A percentile compares a stretch with the other conserved stretches of the same genome.
These are phyloP conservation scores for Boletus rufocinnamomeus DNA, from an alignment of 768 basidiomycete genomes.

Conservation along the genomic window DNA sequence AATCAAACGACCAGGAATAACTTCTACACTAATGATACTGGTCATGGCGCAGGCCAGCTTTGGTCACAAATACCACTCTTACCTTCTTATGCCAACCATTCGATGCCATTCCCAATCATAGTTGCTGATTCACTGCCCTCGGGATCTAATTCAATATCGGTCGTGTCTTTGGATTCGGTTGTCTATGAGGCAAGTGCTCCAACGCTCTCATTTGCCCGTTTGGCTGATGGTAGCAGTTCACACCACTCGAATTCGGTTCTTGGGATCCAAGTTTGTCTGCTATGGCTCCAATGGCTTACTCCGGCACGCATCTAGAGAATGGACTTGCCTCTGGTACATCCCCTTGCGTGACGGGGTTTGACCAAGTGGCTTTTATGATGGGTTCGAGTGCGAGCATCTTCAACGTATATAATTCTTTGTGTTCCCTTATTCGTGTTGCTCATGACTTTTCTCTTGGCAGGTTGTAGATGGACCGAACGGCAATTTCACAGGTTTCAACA, in stretches of 20 bases:
- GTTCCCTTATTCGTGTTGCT: neutral
- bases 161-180: conserved; percentile 42
- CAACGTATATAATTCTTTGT: conserved; percentile 42
- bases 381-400: conserved; percentile 74
- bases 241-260: conserved; percentile 69
- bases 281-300: conserved; percentile 60
- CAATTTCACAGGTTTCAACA: conserved; percentile 31
- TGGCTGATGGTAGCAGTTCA: conserved; percentile 42
- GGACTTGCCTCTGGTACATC: conserved; percentile 56
- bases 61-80: conserved; percentile 60
- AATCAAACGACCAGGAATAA: conserved; percentile 60
- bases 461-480: conserved; percentile 45
- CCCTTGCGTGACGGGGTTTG: conserved; percentile 72
- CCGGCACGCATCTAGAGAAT: conserved; percentile 64
- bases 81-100: conserved; percentile 49
- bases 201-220: conserved; percentile 10
- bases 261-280: conserved; percentile 74
- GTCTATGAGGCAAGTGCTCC: conserved; percentile 56
- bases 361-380: conserved; percentile 74
- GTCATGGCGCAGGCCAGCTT: conserved; percentile 73
- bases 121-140: conserved; percentile 55
- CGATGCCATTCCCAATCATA: conserved; percentile 69
- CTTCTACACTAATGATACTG: conserved; percentile 58
- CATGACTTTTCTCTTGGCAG: conserved; percentile 40
- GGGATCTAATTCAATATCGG: conserved; percentile 44